A percentile compares a stretch with the other conserved stretches of the same genome.
Evolutionary conservation across 371 early-diverging fungal genomes (phyloP).

Genomic region (Apophysomyces elegans): DNA sequence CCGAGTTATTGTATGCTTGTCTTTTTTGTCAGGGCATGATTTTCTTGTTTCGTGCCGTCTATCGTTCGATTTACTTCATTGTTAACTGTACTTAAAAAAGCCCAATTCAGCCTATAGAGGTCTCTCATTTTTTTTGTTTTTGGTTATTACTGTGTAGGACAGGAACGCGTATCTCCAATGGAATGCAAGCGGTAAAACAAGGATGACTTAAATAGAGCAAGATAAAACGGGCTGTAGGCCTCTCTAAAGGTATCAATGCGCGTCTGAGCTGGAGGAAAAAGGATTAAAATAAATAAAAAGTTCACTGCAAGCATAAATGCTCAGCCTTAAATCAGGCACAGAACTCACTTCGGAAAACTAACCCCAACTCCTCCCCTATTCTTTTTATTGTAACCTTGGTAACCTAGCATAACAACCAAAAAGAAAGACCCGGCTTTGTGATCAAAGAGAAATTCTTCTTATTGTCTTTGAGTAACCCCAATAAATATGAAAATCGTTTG

Average conservation of each 20-base stretch:
- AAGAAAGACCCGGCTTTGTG: too few relatives aligned
- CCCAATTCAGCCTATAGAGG: background rate
- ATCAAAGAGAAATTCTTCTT: too few relatives aligned
- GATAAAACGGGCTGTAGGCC: constrained; percentile 3
- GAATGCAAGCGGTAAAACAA: background rate
- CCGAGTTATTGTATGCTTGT: background rate
- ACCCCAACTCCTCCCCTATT: too few relatives aligned
- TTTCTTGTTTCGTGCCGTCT: background rate
- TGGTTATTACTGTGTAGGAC: background rate
- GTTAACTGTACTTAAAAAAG: constrained; percentile 1
- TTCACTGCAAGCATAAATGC: too few relatives aligned
- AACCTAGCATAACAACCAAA: too few relatives aligned
- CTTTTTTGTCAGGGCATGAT: background rate
- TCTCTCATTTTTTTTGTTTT: background rate
- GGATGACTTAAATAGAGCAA: constrained; percentile 1
- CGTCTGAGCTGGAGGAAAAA: background rate
- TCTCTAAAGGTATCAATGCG: background rate
- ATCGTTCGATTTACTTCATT: constrained; percentile 1
- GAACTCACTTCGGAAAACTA: too few relatives aligned
- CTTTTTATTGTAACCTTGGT: too few relatives aligned
- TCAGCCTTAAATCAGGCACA: too few relatives aligned
- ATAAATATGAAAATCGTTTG: background rate
- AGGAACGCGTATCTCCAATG: background rate
- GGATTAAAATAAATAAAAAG: too few relatives aligned
- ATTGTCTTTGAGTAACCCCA: too few relatives aligned